Evolutionary conservation across 179 eudicot genomes (phyloP).

Genomic region (Silene coronaria): DNA sequence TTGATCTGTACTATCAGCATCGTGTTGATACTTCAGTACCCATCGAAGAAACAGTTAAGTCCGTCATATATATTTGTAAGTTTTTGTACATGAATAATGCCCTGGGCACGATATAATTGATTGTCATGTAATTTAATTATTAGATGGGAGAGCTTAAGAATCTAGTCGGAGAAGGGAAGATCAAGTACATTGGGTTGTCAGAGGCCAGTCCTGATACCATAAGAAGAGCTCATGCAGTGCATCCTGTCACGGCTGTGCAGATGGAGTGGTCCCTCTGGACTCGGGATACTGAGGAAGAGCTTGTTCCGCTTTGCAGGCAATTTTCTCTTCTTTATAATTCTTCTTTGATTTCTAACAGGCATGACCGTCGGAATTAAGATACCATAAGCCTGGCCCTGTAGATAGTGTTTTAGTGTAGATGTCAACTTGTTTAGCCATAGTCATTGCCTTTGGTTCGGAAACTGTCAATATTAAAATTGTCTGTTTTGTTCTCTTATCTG

Average conservation of each 20-base stretch:
- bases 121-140: neutral
- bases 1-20: constrained; percentile 62
- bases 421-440: no score
- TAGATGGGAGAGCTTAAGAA: constrained; percentile 60
- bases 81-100: no score
- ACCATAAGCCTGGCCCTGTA: no score
- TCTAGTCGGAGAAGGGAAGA: constrained; percentile 59
- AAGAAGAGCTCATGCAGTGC: constrained; percentile 55
- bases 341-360: no score
- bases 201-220: constrained; percentile 55
- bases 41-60: constrained; percentile 61
- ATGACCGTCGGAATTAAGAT: no score
- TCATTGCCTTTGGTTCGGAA: neutral
- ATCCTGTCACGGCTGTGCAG: constrained; percentile 46
- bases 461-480: neutral
- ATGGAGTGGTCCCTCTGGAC: constrained; percentile 61
- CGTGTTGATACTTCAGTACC: constrained; percentile 56
- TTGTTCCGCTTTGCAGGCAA: constrained; percentile 56
- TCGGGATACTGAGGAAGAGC: constrained; percentile 50
- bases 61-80: neutral
- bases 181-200: constrained; percentile 55
- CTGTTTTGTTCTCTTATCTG: neutral
- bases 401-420: no score
- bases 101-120: neutral
- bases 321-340: no score